Percentiles rank a stretch among this genome's conserved stretches.
phyloP scores from a whole-genome alignment of 2,329 filamentous ascomycete genomes.

The Xylariaceae sp. region DNA sequence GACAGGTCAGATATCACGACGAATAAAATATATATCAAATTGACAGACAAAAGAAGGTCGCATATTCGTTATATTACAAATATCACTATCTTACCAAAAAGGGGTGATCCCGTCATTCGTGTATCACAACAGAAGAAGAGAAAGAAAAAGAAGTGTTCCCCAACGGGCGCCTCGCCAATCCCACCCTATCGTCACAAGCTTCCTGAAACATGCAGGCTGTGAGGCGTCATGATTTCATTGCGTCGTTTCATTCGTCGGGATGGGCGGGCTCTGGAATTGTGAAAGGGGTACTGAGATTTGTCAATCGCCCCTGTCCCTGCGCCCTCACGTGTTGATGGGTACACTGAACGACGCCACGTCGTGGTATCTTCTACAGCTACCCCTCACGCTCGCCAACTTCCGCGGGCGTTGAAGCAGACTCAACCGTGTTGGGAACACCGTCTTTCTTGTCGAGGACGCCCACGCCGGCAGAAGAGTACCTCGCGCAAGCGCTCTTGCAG shows the following conservation, averaged over 20 bases:
- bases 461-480: not conserved
- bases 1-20: not conserved
- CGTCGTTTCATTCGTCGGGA: not conserved
- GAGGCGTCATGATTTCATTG: not conserved
- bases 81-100: not conserved
- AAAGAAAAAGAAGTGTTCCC: not conserved
- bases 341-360: too few species aligned
- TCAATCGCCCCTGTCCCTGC: not conserved
- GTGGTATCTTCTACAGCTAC: too few species aligned
- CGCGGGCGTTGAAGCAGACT: too few species aligned
- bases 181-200: not conserved
- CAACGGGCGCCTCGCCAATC: not conserved
- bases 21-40: not conserved
- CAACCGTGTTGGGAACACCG: too few species aligned
- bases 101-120: not conserved
- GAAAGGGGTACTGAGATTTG: not conserved
- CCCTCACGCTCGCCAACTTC: too few species aligned
- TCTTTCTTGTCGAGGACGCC: not conserved
- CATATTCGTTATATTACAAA: not conserved
- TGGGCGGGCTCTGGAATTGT: not conserved
- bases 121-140: not conserved
- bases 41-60: not conserved
- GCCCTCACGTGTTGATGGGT: too few species aligned
- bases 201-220: not conserved
- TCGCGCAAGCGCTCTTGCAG: conserved; percentile 7